Percentiles rank a stretch among this genome's conserved stretches.
phyloP scores from a whole-genome alignment of 768 basidiomycete species.

The Amanita jacksonii region DNA sequence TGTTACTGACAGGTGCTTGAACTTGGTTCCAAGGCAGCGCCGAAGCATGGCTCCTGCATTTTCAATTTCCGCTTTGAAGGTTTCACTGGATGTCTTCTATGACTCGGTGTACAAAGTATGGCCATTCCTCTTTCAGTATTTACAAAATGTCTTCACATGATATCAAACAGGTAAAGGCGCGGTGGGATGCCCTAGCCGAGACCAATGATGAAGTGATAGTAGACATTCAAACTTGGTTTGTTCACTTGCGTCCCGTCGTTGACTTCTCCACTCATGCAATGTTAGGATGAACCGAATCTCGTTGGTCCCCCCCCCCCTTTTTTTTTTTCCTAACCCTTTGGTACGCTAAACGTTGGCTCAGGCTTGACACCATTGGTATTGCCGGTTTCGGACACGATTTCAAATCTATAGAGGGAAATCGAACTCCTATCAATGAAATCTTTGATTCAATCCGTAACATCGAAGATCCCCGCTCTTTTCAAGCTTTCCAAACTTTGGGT shows the following conservation, averaged over 20 bases:
- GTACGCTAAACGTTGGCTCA: constrained; percentile 14
- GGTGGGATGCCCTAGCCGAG: constrained; percentile 22
- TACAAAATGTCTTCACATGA: neutral
- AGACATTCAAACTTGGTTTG: constrained; percentile 40
- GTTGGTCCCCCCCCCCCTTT: constrained; percentile 15
- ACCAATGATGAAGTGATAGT: constrained; percentile 21
- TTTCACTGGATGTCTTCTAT: constrained; percentile 36
- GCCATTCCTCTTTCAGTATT: neutral
- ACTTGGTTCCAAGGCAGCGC: too few relatives aligned
- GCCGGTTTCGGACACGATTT: constrained; percentile 55
- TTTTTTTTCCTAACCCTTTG: neutral
- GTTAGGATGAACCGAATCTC: constrained; percentile 37
- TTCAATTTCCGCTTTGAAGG: constrained; percentile 40
- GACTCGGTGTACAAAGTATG: constrained; percentile 42
- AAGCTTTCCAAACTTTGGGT: constrained; percentile 23
- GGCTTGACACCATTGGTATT: constrained; percentile 48
- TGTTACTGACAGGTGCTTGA: too few relatives aligned
- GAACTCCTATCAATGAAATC: constrained; percentile 28
- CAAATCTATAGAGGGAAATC: constrained; percentile 38
- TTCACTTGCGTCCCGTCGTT: neutral
- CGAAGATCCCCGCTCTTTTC: constrained; percentile 16
- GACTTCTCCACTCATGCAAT: neutral
- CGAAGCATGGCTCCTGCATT: constrained; percentile 37
- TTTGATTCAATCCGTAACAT: constrained; percentile 26
- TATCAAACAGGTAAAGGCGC: constrained; percentile 14